These are phyloP conservation scores for Lyophyllum semitale DNA, from an alignment of 768 basidiomycete genomes.

Conservation along the genomic window DNA sequence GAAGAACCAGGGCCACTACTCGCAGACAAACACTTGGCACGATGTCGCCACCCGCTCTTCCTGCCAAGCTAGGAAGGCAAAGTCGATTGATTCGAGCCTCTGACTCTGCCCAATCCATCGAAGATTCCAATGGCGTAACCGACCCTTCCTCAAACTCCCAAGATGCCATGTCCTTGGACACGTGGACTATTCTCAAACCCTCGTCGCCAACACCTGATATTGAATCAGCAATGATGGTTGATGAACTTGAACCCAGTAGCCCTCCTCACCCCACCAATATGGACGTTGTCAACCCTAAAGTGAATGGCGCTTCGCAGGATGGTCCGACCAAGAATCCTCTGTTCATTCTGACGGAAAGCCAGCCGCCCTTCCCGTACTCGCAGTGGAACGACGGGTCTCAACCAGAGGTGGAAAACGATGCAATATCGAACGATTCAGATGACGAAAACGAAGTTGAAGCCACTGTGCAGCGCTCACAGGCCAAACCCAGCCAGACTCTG, in stretches of 20 bases:
- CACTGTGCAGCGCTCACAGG: slow-evolving; percentile 25
- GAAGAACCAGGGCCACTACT: slow-evolving; percentile 25
- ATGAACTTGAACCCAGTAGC: slow-evolving; percentile 27
- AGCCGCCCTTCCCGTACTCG: slow-evolving; percentile 56
- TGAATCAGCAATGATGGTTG: slow-evolving; percentile 24
- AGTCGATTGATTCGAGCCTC: slow-evolving; percentile 14
- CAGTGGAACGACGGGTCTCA: slow-evolving; percentile 34
- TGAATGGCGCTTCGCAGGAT: slow-evolving; percentile 3
- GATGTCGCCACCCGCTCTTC: slow-evolving; percentile 19
- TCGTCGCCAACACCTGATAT: slow-evolving; percentile 20
- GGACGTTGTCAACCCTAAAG: slow-evolving; percentile 2
- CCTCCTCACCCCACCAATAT: slow-evolving; percentile 5
- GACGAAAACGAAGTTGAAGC: slow-evolving; percentile 40
- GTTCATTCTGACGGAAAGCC: slow-evolving; percentile 56
- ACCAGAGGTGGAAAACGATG: slow-evolving; percentile 11
- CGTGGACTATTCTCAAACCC: slow-evolving; percentile 23
- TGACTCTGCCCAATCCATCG: slow-evolving; percentile 1
- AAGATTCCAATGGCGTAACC: background rate
- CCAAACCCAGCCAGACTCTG: slow-evolving; percentile 15
- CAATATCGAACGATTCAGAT: slow-evolving; percentile 39
- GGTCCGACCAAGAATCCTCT: slow-evolving; percentile 30
- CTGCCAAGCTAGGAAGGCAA: slow-evolving; percentile 15
- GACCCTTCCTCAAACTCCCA: slow-evolving; percentile 9
- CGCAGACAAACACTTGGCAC: slow-evolving; percentile 16
- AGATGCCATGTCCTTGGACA: slow-evolving; percentile 16